phyloP scores from a whole-genome alignment of 345 rosid species.

The Brassica napus region DNA sequence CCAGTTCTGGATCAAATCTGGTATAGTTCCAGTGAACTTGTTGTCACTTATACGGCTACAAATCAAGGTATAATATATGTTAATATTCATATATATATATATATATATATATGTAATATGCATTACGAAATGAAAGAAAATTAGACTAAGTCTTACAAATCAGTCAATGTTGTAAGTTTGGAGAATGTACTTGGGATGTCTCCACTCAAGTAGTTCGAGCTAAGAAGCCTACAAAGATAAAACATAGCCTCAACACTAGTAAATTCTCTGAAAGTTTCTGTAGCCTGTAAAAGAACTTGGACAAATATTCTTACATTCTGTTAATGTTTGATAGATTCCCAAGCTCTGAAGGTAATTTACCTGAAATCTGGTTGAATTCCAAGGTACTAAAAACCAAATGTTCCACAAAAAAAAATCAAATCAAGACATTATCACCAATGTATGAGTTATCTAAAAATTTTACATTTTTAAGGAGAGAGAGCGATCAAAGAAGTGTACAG shows the following conservation, averaged over 20 bases:
- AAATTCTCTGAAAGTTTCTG: constrained; percentile 9
- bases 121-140: background rate
- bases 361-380: constrained; percentile 48
- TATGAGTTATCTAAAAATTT: background rate
- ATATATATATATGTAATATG: background rate
- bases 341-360: constrained; percentile 49
- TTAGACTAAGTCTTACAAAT: constrained; percentile 43
- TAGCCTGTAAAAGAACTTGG: constrained; percentile 3
- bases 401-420: background rate
- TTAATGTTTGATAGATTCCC: constrained; percentile 34
- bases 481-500: constrained; percentile 36
- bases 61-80: background rate
- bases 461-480: background rate
- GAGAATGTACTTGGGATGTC: constrained; percentile 53
- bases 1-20: constrained; percentile 59
- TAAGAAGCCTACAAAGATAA: constrained; percentile 39
- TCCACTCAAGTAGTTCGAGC: constrained; percentile 57
- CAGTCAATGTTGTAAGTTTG: constrained; percentile 45
- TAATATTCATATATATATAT: background rate
- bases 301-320: constrained; percentile 29
- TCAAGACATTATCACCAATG: background rate
- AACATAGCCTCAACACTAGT: constrained; percentile 6
- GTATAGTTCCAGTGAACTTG: constrained; percentile 51
- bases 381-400: constrained; percentile 22
- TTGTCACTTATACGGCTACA: constrained; percentile 57